These are phyloP conservation scores for Cordyceps fumosorosea DNA, from an alignment of 2,329 filamentous ascomycete genomes.

Conservation along the genomic window DNA sequence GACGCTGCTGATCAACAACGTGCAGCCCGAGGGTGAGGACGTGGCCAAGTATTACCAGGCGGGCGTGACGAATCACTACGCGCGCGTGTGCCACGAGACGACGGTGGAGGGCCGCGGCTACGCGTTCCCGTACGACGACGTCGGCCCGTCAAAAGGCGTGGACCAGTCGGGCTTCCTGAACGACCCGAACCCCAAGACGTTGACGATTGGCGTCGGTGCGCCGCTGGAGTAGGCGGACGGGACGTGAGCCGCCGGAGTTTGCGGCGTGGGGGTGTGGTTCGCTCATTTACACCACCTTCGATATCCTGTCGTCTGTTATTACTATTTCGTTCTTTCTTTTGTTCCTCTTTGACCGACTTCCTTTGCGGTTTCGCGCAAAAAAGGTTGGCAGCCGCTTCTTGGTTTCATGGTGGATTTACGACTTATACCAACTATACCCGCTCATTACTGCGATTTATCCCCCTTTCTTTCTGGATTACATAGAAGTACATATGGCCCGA, in stretches of 20 bases:
- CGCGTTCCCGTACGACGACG: slow-evolving; percentile 67
- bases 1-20: slow-evolving; percentile 51
- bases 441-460: not conserved
- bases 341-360: not conserved
- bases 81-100: slow-evolving; percentile 55
- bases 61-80: slow-evolving; percentile 58
- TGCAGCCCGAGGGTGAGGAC: slow-evolving; percentile 46
- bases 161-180: slow-evolving; percentile 59
- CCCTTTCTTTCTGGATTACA: not conserved
- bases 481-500: not conserved
- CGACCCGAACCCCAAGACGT: slow-evolving; percentile 46
- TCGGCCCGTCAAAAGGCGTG: slow-evolving; percentile 43
- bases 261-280: not conserved
- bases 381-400: not conserved
- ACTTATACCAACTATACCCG: not conserved
- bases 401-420: not conserved
- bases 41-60: slow-evolving; percentile 47
- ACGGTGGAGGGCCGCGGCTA: slow-evolving; percentile 57
- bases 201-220: slow-evolving; percentile 51
- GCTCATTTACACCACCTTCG: not conserved
- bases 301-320: not conserved
- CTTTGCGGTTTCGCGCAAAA: not conserved
- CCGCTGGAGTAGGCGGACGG: slow-evolving; percentile 15
- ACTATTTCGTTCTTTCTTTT: not conserved
- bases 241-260: not conserved